Evolutionary conservation across 192 early-diverging fungal genomes (phyloP).

Genomic region (Podila epicladia): DNA sequence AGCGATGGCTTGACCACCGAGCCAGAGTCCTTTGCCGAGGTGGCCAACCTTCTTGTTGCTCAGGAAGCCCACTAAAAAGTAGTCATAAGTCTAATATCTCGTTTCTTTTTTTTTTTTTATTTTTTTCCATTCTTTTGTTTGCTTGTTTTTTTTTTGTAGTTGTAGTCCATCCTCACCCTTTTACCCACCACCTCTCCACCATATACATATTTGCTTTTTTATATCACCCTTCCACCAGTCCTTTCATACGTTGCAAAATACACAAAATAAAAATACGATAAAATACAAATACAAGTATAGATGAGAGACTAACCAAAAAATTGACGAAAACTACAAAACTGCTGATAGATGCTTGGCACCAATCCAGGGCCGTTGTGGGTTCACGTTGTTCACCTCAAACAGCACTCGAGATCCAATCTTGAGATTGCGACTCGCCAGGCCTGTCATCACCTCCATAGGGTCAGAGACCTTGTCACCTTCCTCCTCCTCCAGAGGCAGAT

Average conservation of each 20-base stretch:
- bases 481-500: not conserved
- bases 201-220: too few species aligned
- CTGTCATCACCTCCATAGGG: not conserved
- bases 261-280: not conserved
- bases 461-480: not conserved
- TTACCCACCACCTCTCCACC: too few species aligned
- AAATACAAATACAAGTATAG: not conserved
- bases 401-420: slow-evolving; percentile 23
- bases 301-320: not conserved
- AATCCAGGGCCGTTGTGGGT: slow-evolving; percentile 35
- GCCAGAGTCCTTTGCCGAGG: not conserved
- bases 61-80: not conserved
- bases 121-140: too few species aligned
- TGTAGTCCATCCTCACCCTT: too few species aligned
- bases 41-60: not conserved
- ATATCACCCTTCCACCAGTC: too few species aligned
- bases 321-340: not conserved
- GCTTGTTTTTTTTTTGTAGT: too few species aligned
- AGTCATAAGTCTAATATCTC: too few species aligned
- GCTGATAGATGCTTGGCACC: slow-evolving; percentile 14
- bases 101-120: too few species aligned
- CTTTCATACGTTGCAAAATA: too few species aligned
- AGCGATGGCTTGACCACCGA: not conserved
- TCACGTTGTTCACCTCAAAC: slow-evolving; percentile 33
- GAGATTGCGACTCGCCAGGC: not conserved